Conservation (phyloP, 768 basidiomycete genomes). For the Leccinum rimulosum region DNA sequence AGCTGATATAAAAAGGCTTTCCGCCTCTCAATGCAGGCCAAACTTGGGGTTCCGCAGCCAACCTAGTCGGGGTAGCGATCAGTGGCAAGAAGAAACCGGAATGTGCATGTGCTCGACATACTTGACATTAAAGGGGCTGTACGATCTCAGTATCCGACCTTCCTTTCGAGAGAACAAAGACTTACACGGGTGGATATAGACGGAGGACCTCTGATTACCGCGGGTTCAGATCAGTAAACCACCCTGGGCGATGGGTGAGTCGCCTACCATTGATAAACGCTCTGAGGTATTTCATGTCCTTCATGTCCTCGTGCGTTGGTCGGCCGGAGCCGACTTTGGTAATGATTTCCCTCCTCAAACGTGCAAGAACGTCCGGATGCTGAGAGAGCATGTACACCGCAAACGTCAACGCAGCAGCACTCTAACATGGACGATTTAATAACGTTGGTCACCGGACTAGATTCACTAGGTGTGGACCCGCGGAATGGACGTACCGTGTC, state of each 20-base stretch:
- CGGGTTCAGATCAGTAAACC: conserved; percentile 3
- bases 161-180: neutral
- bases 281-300: conserved; percentile 60
- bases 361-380: conserved; percentile 44
- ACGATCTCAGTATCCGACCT: neutral
- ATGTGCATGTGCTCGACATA: neutral
- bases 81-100: neutral
- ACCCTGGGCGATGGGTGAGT: neutral
- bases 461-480: neutral
- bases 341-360: conserved; percentile 57
- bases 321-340: conserved; percentile 47
- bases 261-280: conserved; percentile 62
- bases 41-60: conserved; percentile 13
- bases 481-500: conserved; percentile 42
- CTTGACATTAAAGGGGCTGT: conserved; percentile 25
- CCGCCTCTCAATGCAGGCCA: conserved; percentile 28
- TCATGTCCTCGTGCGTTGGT: conserved; percentile 56
- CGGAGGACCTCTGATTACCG: conserved; percentile 30
- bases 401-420: conserved; percentile 35
- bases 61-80: conserved; percentile 10
- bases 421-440: conserved; percentile 11
- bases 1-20: conserved; percentile 54
- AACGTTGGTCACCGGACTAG: neutral
- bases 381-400: conserved; percentile 47
- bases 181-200: conserved; percentile 32